These are phyloP conservation scores for Globisporangium perplexum DNA, from an alignment of 352 stramenopile genomes.

Conservation along the genomic window DNA sequence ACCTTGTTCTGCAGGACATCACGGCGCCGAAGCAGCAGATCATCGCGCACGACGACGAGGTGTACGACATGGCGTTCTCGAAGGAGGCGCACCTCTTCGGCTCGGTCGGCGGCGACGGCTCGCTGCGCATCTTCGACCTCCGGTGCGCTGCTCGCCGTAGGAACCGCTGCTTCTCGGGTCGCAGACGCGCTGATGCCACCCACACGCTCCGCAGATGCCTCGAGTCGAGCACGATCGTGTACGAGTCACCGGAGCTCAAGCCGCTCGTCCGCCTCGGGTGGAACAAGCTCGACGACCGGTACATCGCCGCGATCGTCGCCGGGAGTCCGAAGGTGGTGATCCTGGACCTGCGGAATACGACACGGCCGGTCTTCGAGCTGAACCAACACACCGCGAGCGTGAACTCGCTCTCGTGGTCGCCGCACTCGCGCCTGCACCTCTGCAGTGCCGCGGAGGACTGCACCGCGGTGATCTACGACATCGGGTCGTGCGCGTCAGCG, in stretches of 20 bases:
- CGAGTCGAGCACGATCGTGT: conserved; percentile 96
- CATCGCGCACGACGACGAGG: conserved; percentile 98
- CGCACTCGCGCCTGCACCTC: conserved; percentile 89
- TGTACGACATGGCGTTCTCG: conserved; percentile 98
- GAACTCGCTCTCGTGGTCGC: conserved; percentile 97
- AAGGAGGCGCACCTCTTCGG: conserved; percentile 94
- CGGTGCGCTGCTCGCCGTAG: conserved; percentile 35
- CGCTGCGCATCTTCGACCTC: conserved; percentile 96
- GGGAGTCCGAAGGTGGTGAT: conserved; percentile 92
- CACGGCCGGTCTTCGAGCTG: conserved; percentile 89
- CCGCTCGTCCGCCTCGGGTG: conserved; percentile 94
- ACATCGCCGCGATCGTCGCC: conserved; percentile 93
- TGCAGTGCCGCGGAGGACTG: conserved; percentile 95
- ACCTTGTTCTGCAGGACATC: conserved; percentile 29
- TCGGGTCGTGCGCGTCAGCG: conserved; percentile 23
- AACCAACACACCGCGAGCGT: conserved; percentile 88
- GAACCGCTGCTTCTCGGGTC: too few species aligned
- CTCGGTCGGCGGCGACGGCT: conserved; percentile 95
- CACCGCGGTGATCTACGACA: conserved; percentile 96
- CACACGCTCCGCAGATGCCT: conserved; percentile 32
- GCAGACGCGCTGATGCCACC: neutral
- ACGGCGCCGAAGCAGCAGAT: conserved; percentile 90
- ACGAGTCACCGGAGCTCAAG: conserved; percentile 86
- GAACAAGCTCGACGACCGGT: conserved; percentile 98
- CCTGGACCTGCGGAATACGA: conserved; percentile 94